Evolutionary conservation across 2,329 filamentous ascomycete genomes (phyloP), one percentile per base, ranked within the genome.

Genomic region (Pseudocercospora crystallina): DNA sequence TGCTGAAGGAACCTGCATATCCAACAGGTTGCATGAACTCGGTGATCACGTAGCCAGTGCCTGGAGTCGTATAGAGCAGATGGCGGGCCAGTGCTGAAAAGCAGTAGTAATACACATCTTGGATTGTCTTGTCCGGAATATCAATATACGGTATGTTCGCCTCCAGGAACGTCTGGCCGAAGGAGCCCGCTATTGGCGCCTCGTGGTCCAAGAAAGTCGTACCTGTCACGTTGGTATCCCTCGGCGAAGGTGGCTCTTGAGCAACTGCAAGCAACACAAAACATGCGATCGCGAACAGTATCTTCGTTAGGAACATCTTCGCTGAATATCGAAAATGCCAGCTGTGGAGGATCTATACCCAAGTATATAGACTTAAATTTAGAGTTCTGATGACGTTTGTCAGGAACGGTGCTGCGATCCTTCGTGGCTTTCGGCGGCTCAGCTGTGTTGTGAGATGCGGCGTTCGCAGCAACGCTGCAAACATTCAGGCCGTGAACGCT

Each of bases 61-160:
- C 17, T 62, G 66, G 43, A 67, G 68, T 51, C 7, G 46, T 34
- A 9, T 48, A 48, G 32, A 36, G 38, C 71, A 76, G 61, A 53
- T 76, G 74, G 8, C 73, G 67, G 52, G 73, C 70, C 47, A 73
- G 64, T 5, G 72, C 66, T 9, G 68, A 69, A 62, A 70, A 71
- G 34, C 73, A 69, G 54, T 76, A 76, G 55, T 76, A 76, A 53
- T 75, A 76, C 13, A 76, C 72, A 50, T 74, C 70, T 53, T 75
- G 68, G 43, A 76, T 67, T 14, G 69, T 59, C 39, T 65, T 32
- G 51, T 74, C 68, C 12, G 73, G 73, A 13, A 74, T 65, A 32
- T 76, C 72, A n/a, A 76, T 68, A 38, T 69, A 71, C 5, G 73
- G 73, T 30, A 76, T 73, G 49, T 75, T 75, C 46, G 70, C 57